These are phyloP conservation scores for Arxiozyma bovina DNA, from an alignment of 1,139 yeast species.

Conservation along the genomic window DNA sequence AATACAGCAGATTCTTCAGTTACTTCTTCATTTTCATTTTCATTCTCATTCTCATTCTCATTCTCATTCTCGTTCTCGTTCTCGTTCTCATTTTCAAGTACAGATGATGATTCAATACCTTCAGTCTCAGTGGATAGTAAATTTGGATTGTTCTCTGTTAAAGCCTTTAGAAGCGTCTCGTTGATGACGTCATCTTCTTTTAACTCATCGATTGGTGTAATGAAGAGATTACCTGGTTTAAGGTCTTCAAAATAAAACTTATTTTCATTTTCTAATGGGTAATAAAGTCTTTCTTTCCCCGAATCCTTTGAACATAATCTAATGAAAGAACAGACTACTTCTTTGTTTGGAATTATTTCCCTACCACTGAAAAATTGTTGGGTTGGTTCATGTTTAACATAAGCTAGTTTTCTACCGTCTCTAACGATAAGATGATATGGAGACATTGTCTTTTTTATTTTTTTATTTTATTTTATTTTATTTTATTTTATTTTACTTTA, in stretches of 20 bases:
- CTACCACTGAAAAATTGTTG: neutral
- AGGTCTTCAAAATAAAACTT: neutral
- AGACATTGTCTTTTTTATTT: neutral
- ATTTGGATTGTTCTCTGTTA: neutral
- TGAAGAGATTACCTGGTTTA: neutral
- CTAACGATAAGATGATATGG: neutral
- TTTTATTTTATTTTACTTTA: no score
- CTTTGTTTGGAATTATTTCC: neutral
- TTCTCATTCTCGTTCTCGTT: neutral
- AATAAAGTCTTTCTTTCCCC: neutral
- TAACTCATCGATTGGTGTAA: neutral
- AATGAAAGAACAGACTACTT: neutral
- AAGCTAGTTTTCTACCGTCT: neutral
- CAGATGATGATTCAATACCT: neutral
- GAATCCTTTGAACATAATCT: neutral
- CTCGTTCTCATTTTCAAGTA: neutral
- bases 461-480: no score
- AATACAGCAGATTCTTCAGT: neutral
- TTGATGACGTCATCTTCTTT: neutral
- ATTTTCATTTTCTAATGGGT: neutral
- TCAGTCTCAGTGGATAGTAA: neutral
- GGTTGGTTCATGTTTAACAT: slow-evolving; percentile 2
- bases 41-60: neutral
- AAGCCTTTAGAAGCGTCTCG: neutral
- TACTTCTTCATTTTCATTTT: neutral